These are phyloP conservation scores for Yarrowia divulgata DNA, from an alignment of 805 yeast genomes.

Conservation along the genomic window DNA sequence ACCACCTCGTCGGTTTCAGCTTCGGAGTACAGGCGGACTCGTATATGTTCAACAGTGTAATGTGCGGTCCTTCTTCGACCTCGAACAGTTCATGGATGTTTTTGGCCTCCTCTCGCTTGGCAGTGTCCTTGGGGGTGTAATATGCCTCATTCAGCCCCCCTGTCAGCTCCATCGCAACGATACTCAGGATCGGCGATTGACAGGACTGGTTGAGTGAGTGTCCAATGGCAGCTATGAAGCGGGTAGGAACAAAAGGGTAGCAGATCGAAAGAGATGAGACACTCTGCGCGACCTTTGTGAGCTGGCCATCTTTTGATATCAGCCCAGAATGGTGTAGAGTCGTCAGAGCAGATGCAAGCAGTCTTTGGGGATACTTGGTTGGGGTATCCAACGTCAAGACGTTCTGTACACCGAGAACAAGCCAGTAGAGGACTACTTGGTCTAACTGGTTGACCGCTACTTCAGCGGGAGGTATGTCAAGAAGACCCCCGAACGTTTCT, in stretches of 20 bases:
- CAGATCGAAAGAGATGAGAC: neutral
- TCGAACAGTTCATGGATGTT: constrained; percentile 11
- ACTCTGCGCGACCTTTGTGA: neutral
- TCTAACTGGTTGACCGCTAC: neutral
- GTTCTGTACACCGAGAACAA: constrained; percentile 7
- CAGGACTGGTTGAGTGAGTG: neutral
- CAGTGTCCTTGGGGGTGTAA: constrained; percentile 14
- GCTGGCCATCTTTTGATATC: neutral
- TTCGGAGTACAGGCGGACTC: constrained; percentile 18
- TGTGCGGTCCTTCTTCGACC: constrained; percentile 11
- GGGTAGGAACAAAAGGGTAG: constrained; percentile 1
- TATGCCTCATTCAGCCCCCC: constrained; percentile 22
- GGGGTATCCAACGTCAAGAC: neutral
- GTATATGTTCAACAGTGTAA: constrained; percentile 14
- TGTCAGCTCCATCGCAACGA: constrained; percentile 14
- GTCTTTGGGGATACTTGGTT: constrained; percentile 1
- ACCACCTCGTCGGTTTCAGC: constrained; percentile 20
- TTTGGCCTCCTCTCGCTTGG: constrained; percentile 12
- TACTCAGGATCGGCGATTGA: neutral
- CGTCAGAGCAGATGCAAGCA: neutral
- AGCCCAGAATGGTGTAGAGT: neutral
- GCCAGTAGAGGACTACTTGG: constrained; percentile 1
- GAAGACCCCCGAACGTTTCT: neutral
- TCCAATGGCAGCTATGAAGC: constrained; percentile 10
- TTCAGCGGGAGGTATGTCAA: constrained; percentile 3